Evolutionary conservation across 768 basidiomycete genomes (phyloP), one percentile per base, ranked within the genome.

Genomic region (Kwoniella shandongensis): DNA sequence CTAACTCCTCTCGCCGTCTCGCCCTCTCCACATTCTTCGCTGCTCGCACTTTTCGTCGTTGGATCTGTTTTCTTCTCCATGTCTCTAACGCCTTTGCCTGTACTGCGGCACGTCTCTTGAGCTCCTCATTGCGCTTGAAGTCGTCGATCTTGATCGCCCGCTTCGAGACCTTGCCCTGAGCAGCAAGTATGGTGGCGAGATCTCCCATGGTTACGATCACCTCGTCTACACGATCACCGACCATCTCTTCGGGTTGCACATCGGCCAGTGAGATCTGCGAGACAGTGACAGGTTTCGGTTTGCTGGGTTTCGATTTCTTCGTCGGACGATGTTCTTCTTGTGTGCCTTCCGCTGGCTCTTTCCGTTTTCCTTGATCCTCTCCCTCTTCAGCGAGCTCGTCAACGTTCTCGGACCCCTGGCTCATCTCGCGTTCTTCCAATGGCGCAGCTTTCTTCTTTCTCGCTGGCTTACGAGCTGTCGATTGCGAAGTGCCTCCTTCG

Each of bases 161-260:
- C 11, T 30, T 41, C 4, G 62, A 59, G 10, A 67, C 55, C 27
- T 48, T 50, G 2, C 62, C 61, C 23, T 57, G 52, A 8, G 53
- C 49, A 7, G 46, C 51, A 12, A 51, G 23, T 2, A 44, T 46
- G 1, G 60, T 61, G 6, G 64, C 60, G 10, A 66, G 27, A 45
- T 58, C 60, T 10, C 56, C 64, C 60, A 66, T 66, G 2, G 60
- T 62, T 10, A 59, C 57, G 18, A 48, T 38, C 10, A 35, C 52
- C 10, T 54, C 44, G 25, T 62, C 60, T 22, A 59, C 42, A 25
- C 54, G 32, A 12, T 54, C 60, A 18, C 64, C 64, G 5, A 66
- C 44, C 47, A 59, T 27, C 29, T 66, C 56, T 8, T 61, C 57
- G 11, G 57, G 42, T 22, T 59, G 27, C 1, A 59, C 44, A 35